Evolutionary conservation across 768 basidiomycete species (phyloP).

Genomic region (Lactarius tabidus): DNA sequence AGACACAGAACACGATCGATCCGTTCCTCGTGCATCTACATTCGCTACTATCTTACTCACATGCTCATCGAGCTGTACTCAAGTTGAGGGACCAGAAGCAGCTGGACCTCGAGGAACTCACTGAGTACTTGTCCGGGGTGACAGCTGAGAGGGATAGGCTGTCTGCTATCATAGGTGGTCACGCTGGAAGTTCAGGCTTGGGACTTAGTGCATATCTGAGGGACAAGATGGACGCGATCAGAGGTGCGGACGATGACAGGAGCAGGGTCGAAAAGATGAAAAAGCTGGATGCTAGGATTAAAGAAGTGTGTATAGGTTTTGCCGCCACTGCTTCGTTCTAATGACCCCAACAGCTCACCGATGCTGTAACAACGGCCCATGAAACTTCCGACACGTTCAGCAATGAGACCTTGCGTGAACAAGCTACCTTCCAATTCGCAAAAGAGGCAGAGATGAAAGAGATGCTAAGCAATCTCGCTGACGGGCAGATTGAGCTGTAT

Average conservation of each 20-base stretch:
- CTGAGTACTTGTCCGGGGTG: conserved; percentile 90
- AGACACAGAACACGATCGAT: conserved; percentile 90
- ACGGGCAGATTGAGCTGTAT: conserved; percentile 95
- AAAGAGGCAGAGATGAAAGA: conserved; percentile 98
- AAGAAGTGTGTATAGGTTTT: conserved; percentile 59
- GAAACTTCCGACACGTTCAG: conserved; percentile 97
- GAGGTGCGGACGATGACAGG: conserved; percentile 91
- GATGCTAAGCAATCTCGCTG: conserved; percentile 81
- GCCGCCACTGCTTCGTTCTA: neutral
- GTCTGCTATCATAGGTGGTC: conserved; percentile 85
- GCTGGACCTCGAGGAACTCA: conserved; percentile 95
- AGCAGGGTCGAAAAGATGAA: conserved; percentile 91
- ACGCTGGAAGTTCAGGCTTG: conserved; percentile 77
- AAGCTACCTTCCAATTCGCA: conserved; percentile 81
- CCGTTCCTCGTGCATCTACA: conserved; percentile 89
- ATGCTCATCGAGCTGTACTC: conserved; percentile 89
- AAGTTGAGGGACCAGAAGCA: conserved; percentile 98
- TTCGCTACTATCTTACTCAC: conserved; percentile 88
- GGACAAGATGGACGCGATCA: conserved; percentile 86
- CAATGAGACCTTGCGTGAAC: conserved; percentile 89
- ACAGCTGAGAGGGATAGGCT: conserved; percentile 90
- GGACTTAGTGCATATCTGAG: conserved; percentile 87
- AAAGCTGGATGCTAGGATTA: conserved; percentile 90
- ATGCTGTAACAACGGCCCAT: conserved; percentile 91
- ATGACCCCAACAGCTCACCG: conserved; percentile 69